Evolutionary conservation across 352 stramenopile genomes (phyloP).

Genomic region (Phytophthora podocarpi): DNA sequence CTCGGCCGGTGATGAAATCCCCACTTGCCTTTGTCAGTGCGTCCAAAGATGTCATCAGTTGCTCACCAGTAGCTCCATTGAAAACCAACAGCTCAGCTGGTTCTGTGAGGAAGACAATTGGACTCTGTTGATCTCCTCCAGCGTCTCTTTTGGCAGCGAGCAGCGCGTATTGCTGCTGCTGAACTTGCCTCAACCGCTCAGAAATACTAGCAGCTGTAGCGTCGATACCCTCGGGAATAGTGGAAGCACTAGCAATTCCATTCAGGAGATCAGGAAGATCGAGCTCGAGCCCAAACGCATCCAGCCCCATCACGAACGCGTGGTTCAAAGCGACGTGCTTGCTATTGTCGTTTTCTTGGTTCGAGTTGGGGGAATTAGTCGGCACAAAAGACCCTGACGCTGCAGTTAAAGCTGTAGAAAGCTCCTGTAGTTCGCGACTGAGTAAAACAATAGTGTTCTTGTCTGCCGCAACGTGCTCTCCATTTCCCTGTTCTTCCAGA

Average conservation of each 20-base stretch:
- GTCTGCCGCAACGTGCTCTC: slow-evolving; percentile 66
- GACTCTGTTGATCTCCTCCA: not conserved
- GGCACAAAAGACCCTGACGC: not conserved
- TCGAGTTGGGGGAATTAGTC: not conserved
- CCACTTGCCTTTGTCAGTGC: not conserved
- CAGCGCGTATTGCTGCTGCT: slow-evolving; percentile 26
- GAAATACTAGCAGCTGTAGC: slow-evolving; percentile 16
- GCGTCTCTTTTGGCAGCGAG: slow-evolving; percentile 9
- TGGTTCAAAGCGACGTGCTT: slow-evolving; percentile 30
- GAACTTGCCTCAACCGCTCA: slow-evolving; percentile 31
- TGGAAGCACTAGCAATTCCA: slow-evolving; percentile 10
- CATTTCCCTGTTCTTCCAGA: slow-evolving; percentile 73
- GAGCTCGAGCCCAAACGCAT: slow-evolving; percentile 34
- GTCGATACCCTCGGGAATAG: slow-evolving; percentile 24
- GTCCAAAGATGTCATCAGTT: slow-evolving; percentile 1
- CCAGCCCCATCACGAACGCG: slow-evolving; percentile 43
- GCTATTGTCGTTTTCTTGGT: slow-evolving; percentile 9
- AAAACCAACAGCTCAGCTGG: slow-evolving; percentile 32
- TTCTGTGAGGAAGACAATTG: slow-evolving; percentile 59
- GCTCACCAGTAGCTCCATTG: not conserved
- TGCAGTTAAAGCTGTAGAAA: slow-evolving; percentile 28
- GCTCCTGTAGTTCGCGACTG: slow-evolving; percentile 60
- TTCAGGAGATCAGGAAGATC: slow-evolving; percentile 41
- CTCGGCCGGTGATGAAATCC: slow-evolving; percentile 51
- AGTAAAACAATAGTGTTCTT: slow-evolving; percentile 70